Conservation (phyloP, 768 basidiomycete species). For the Panaeolus cyanescens region DNA sequence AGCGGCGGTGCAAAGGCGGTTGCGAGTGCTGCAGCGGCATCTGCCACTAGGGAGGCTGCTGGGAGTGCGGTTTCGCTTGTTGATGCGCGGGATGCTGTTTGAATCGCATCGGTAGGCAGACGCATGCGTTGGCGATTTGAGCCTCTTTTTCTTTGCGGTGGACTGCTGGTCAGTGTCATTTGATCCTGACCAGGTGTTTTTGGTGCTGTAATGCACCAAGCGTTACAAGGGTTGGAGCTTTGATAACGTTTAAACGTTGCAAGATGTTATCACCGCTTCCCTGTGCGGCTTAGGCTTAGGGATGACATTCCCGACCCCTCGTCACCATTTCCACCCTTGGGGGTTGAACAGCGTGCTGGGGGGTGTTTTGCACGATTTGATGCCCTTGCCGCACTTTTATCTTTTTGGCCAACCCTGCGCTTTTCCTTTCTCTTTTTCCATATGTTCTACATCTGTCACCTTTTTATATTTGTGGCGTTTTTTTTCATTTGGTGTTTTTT, state of each 20-base stretch:
- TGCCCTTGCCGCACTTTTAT: background rate
- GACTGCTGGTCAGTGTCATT: background rate
- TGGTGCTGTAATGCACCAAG: background rate
- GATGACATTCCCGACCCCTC: background rate
- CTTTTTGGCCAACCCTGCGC: background rate
- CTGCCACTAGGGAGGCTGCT: background rate
- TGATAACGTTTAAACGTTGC: constrained; percentile 3
- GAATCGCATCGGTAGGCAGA: background rate
- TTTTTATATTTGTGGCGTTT: background rate
- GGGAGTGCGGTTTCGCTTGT: background rate
- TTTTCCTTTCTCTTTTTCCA: background rate
- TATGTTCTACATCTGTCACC: background rate
- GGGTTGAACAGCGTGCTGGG: no score
- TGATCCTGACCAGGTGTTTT: background rate
- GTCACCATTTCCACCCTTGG: background rate
- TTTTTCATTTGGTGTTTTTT: background rate
- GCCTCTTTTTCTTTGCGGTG: background rate
- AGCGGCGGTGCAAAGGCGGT: constrained; percentile 5
- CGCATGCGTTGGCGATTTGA: background rate
- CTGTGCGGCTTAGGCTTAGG: background rate
- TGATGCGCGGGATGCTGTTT: background rate
- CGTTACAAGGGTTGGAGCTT: background rate
- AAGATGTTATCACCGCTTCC: background rate
- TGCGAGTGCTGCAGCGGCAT: background rate
- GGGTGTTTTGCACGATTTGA: background rate